Base-by-base conservation (phyloP, 768 basidiomycete genomes). In the Tulasnella sp. region DNA sequence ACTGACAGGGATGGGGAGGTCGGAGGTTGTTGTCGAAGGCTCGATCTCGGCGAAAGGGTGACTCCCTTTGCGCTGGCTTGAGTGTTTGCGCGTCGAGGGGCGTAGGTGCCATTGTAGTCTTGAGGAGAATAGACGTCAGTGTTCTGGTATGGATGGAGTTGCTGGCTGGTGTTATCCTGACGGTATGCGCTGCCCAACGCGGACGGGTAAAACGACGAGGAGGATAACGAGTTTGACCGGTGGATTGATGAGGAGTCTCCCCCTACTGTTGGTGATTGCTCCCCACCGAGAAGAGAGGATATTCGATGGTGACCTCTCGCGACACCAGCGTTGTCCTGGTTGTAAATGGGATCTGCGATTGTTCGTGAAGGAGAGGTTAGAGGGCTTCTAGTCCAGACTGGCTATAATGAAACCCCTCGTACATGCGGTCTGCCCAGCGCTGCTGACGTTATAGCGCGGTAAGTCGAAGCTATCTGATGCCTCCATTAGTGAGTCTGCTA, bases 11-110 rank as follows among this genome's bases (percentile, higher is more conserved):
- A 7, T 58, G 73, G 73, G 14, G 73, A 74, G 40, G 17, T 34
- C 11, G 71, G 71, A 39, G 42, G 38, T 54, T n/a, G 73, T 6
- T 58, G 73, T 67, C 73, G 73, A 31, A 54, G 54, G 58, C 54
- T 74, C 45, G 73, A 52, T 74, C 73, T 74, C 34, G 73, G 73
- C n/a, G 73, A 74, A 34, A 74, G 73, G 54, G 73, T 74, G 73
- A 74, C 73, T 74, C 73, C 54, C 37, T 74, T 74, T 19, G 71
- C 71, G 58, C 73, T 37, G 36, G 73, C 39, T 49, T 42, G 39
- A 11, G 72, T 45, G 39, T 72, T 45, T 19, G 72, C 40, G 34
- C 45, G 45, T 22, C 73, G 73, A 74, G 73, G 73, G 38, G 45
- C 19, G 39, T 74, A 74, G 45, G 73, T 29, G 58, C 49, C 73